A percentile compares a stretch with the other conserved stretches of the same genome.
Evolutionary conservation across 495 filamentous ascomycete species (phyloP).

Genomic region (Gamarada debralockiae): DNA sequence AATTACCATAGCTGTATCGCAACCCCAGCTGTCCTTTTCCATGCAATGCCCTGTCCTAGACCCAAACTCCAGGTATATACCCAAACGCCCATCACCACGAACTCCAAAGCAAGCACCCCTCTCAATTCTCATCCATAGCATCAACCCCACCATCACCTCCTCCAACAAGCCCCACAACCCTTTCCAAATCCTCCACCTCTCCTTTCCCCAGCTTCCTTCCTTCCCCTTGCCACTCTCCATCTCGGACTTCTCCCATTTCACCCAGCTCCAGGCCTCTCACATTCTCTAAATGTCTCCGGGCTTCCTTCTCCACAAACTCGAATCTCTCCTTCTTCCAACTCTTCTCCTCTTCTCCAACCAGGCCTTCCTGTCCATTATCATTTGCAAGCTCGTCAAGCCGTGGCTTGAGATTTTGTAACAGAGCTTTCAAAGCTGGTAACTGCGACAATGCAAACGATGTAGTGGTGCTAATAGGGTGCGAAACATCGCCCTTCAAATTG

Average conservation of each 20-base stretch:
- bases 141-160: slow-evolving; percentile 26
- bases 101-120: neutral
- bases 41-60: neutral
- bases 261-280: slow-evolving; percentile 53
- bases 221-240: slow-evolving; percentile 51
- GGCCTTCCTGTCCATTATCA: slow-evolving; percentile 20
- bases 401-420: slow-evolving; percentile 59
- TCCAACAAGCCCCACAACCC: slow-evolving; percentile 37
- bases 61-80: slow-evolving; percentile 28
- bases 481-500: slow-evolving; percentile 35
- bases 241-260: slow-evolving; percentile 49
- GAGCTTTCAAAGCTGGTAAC: slow-evolving; percentile 67
- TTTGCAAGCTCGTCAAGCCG: slow-evolving; percentile 50
- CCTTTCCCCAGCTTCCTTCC: slow-evolving; percentile 34
- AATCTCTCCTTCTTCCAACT: slow-evolving; percentile 55
- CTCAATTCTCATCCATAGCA: slow-evolving; percentile 16
- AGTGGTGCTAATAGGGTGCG: slow-evolving; percentile 61
- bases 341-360: slow-evolving; percentile 34
- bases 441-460: slow-evolving; percentile 79
- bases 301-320: slow-evolving; percentile 73
- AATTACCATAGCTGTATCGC: no score
- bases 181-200: slow-evolving; percentile 52
- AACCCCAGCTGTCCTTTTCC: neutral
- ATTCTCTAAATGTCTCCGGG: slow-evolving; percentile 50
- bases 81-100: slow-evolving; percentile 15